Evolutionary conservation across 768 basidiomycete genomes (phyloP).

Genomic region (Lentinula sp.): DNA sequence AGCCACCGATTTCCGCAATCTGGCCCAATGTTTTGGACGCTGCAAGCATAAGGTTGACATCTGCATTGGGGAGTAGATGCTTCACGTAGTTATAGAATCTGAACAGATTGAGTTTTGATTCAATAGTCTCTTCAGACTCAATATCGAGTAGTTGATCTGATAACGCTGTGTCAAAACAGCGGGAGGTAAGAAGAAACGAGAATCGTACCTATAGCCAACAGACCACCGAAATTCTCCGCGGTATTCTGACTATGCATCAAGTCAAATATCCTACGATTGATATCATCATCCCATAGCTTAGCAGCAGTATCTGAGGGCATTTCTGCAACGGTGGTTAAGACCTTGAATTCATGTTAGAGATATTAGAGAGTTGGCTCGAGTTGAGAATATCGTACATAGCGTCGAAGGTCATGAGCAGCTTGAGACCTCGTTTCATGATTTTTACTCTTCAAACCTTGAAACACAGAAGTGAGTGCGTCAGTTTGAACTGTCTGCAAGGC

Average conservation of each 20-base stretch:
- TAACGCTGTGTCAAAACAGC: slow-evolving; percentile 7
- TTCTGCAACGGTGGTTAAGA: slow-evolving; percentile 67
- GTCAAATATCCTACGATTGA: slow-evolving; percentile 75
- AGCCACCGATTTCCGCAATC: slow-evolving; percentile 80
- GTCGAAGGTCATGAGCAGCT: slow-evolving; percentile 66
- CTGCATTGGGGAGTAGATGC: slow-evolving; percentile 83
- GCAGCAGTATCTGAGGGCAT: slow-evolving; percentile 77
- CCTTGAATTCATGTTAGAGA: slow-evolving; percentile 34
- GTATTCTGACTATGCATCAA: slow-evolving; percentile 77
- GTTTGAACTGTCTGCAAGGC: slow-evolving; percentile 48
- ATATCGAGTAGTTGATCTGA: slow-evolving; percentile 70
- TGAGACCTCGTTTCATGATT: slow-evolving; percentile 59
- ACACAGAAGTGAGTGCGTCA: slow-evolving; percentile 62
- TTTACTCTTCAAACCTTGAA: slow-evolving; percentile 58
- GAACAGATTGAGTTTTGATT: slow-evolving; percentile 75
- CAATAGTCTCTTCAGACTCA: slow-evolving; percentile 75
- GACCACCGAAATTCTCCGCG: slow-evolving; percentile 78
- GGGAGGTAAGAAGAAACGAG: neutral
- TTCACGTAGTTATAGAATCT: slow-evolving; percentile 92
- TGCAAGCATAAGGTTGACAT: slow-evolving; percentile 90
- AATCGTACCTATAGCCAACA: slow-evolving; percentile 74
- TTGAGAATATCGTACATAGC: slow-evolving; percentile 50
- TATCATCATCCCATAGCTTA: slow-evolving; percentile 82
- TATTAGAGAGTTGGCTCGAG: slow-evolving; percentile 1
- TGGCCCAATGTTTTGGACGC: slow-evolving; percentile 90